Evolutionary conservation across 441 rosid species (phyloP), one percentile per base, ranked within the genome.

Genomic region (Aleurites moluccanus): DNA sequence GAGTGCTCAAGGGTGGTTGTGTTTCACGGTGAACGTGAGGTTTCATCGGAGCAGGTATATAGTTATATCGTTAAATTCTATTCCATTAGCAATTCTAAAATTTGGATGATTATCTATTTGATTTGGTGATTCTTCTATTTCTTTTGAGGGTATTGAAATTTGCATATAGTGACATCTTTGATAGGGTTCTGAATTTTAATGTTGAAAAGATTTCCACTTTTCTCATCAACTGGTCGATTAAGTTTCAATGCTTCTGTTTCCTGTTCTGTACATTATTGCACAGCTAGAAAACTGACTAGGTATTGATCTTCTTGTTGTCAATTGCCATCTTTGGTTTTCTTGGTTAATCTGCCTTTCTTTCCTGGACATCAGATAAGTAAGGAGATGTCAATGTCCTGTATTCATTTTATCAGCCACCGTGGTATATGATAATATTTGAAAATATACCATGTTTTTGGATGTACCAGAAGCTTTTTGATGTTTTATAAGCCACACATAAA

Each of bases 1-100:
- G 96, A 90, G 7, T 92, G 96, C 72, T 87, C 87, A 0, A 89
- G 83, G 77, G 93, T 86, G 60, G 86, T 92, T 53, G 75, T 94
- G 60, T 86, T 94, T 64, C 91, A 86, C 77, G 97, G 97, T 10
- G 92, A 83, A 40, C 90, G 96, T 5, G 89, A 91, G 52, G 85
- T 91, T 82, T 80, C 93, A 27, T 76, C 89, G 1, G 91, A 88
- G 56, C 87, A 91, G 98, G 99, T 94, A 85, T 3, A 25, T 50
- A 6, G 47, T 2, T 65, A n/a, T 16, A 13, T 47, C 50, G 10
- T 27, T 71, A 6, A 10, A 56, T 23, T 75, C 7, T 42, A 40
- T 25, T 66, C n/a, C 0, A 15, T 21, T 66, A 30, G 59, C 23
- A 53, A 53, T 53, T 20, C 25, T n/a, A 16, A 53, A 53, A 6